Percentiles rank a stretch among this genome's conserved stretches.
Conservation (phyloP, 768 basidiomycete genomes). For the Lentinula boryana region DNA sequence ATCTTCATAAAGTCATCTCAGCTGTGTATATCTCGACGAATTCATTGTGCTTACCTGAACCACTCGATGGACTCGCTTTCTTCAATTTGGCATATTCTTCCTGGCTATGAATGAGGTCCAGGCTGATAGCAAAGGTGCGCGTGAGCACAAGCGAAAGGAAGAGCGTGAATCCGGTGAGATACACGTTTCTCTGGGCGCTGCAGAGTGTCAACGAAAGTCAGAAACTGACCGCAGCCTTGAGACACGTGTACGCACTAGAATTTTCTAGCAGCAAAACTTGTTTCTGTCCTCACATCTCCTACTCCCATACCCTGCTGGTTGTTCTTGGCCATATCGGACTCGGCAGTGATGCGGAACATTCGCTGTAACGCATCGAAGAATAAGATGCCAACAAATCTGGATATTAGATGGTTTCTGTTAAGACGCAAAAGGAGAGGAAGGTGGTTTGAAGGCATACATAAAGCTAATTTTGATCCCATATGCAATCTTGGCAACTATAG, state of each 20-base stretch:
- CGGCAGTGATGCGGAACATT: slow-evolving; percentile 78
- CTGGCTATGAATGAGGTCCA: slow-evolving; percentile 87
- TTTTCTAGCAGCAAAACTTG: slow-evolving; percentile 86
- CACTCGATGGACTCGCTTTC: background rate
- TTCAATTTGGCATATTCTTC: slow-evolving; percentile 85
- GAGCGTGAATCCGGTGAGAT: slow-evolving; percentile 88
- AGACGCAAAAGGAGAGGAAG: background rate
- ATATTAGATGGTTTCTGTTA: background rate
- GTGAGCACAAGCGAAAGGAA: slow-evolving; percentile 95
- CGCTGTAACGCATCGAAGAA: slow-evolving; percentile 92
- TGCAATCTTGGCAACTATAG: slow-evolving; percentile 74
- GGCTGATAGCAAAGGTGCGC: slow-evolving; percentile 86
- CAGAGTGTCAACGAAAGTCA: slow-evolving; percentile 4
- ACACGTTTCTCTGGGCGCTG: slow-evolving; percentile 86
- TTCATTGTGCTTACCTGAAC: background rate
- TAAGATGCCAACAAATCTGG: slow-evolving; percentile 76
- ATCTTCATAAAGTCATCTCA: background rate
- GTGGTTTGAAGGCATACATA: slow-evolving; percentile 51
- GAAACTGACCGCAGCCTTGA: background rate
- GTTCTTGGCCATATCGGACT: slow-evolving; percentile 60
- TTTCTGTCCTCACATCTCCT: slow-evolving; percentile 71
- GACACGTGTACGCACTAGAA: slow-evolving; percentile 64
- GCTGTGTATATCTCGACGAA: background rate
- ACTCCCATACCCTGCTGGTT: slow-evolving; percentile 41
- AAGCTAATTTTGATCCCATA: slow-evolving; percentile 93